Base-by-base conservation (phyloP, 176 grass and related monocot genomes). In the Puccinellia tenuiflora region DNA sequence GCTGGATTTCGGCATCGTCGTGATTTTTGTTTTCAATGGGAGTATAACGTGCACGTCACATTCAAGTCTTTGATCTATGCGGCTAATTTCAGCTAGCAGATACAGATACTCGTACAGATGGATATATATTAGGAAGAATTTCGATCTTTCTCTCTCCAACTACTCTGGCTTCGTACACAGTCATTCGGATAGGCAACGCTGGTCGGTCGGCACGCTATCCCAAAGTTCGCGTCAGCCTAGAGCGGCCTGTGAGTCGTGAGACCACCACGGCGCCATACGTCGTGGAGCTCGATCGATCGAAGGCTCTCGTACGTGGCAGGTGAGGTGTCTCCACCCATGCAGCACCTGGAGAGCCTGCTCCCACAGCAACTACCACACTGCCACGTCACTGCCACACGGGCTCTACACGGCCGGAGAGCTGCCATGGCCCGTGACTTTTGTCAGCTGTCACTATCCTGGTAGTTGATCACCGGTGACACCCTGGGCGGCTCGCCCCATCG, bases 221-320 rank as follows among this genome's bases (percentile, higher is more conserved):
- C 10, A 15, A 13, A 25, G 29, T 7, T 5, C 3, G 39, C 42
- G 25, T 74, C 68, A 48, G 43, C 42, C 15, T 37, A 37, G 11
- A 53, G 28, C 22, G 30, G 73, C 40, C 6, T 14, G 9, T 9
- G 55, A 37, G 2, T 7, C 17, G 56, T 9, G 38, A 63, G 38
- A 42, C 13, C 31, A 31, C 43, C 45, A 28, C 43, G 24, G 24
- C 3, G 68, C 25, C 43, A 21, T 37, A 52, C 80, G 70, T 69
- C 72, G 77, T 39, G 70, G 69, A 75, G 77, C 5, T n/a, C n/a
- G n/a, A n/a, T n/a, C n/a, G n/a, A n/a, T n/a, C n/a, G n/a, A n/a
- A n/a, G 72, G 61, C 88, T 82, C 83, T 90, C 88, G 78, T n/a
- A n/a, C n/a, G n/a, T 82, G 88, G 83, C 83, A 82, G 72, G 72